Percentiles rank a stretch among this genome's conserved stretches.
phyloP scores from a whole-genome alignment of 495 filamentous ascomycete species.

The Penicillium cosmopolitanum region DNA sequence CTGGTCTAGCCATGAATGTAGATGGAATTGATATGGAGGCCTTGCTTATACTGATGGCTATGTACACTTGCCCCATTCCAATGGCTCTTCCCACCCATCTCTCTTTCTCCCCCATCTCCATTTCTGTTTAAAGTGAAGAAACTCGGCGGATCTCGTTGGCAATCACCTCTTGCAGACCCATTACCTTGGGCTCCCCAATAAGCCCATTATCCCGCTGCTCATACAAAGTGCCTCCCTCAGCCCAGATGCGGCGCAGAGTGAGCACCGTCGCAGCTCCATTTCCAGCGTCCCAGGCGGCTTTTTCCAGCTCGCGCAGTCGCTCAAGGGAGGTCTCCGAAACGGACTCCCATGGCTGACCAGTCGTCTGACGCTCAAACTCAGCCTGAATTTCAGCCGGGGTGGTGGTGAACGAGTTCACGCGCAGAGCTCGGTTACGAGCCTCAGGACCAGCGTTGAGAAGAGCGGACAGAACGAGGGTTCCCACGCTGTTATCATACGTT shows the following conservation, averaged over 20 bases:
- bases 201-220: constrained; percentile 64
- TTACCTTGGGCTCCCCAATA: constrained; percentile 51
- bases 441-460: constrained; percentile 55
- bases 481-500: constrained; percentile 51
- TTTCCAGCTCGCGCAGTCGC: constrained; percentile 55
- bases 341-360: constrained; percentile 49
- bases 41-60: neutral
- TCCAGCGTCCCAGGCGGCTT: constrained; percentile 55
- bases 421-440: constrained; percentile 58
- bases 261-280: constrained; percentile 55
- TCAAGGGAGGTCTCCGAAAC: constrained; percentile 58
- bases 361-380: constrained; percentile 69
- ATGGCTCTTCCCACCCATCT: neutral
- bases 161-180: constrained; percentile 49
- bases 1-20: neutral
- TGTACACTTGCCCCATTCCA: constrained; percentile 8
- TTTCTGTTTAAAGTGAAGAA: constrained; percentile 13
- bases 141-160: constrained; percentile 32
- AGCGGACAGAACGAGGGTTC: constrained; percentile 63
- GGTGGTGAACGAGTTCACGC: constrained; percentile 71
- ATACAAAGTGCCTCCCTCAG: constrained; percentile 72
- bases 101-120: neutral
- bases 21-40: neutral
- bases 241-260: constrained; percentile 71
- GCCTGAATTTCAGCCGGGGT: constrained; percentile 63